Evolutionary conservation across 2,329 filamentous ascomycete genomes (phyloP), one percentile per base, ranked within the genome.

Genomic region (Pestalotiopsis sp.): DNA sequence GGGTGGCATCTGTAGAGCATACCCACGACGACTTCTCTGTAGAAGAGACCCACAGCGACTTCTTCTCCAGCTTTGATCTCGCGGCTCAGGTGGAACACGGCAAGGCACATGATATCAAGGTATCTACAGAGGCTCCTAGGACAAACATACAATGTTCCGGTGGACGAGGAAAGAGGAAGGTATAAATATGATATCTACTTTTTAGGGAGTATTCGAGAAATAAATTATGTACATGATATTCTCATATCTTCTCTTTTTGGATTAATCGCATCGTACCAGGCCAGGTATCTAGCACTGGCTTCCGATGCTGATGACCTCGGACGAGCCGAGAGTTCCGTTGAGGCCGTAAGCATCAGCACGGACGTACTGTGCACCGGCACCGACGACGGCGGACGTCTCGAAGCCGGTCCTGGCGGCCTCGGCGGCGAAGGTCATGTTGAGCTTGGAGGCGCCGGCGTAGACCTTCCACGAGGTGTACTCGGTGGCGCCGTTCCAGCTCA

Each of bases 251-350:
- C 23, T 36, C 9, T 11, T 62, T n/a, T 11, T 7, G 11, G 20
- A 36, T 36, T 7, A 20, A 62, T 27, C 4, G 12, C 55, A 38
- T 36, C 5, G 17, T 25, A 39, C 4, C 59, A n/a, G 4, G 12
- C 7, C 1, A 36, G 7, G 13, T 58, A 58, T 38, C 36, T 49
- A 65, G 39, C 64, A 65, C 31, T 65, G 89, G 86, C 80, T 97
- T 94, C 31, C 89, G 91, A 64, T 92, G 90, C 69, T 97, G 92
- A 75, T 88, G 88, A 81, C 97, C 92, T 82, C 97, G 95, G 76
- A 95, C 86, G 73, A 90, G 90, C 76, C 92, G 91, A 79, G 98
- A 97, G 80, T 57, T 13, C 41, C 36, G 31, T 65, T 65, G 11
- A 57, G n/a, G 0, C 70, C 69, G 14, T 63, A 59, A 4, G 71